Evolutionary conservation across 768 basidiomycete species (phyloP).

Genomic region (Serendipita sp.): DNA sequence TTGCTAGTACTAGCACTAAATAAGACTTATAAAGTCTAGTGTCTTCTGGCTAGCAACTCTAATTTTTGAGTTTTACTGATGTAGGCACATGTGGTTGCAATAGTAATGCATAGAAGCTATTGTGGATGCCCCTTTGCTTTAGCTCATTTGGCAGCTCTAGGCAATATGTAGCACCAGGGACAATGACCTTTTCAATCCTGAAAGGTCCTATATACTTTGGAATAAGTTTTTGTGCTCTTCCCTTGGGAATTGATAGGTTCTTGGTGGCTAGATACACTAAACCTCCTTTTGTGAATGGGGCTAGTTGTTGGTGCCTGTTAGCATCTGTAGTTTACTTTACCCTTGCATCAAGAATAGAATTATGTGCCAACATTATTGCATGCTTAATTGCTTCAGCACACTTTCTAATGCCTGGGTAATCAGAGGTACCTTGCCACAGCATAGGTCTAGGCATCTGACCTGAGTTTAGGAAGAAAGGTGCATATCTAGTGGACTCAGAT

Average conservation of each 20-base stretch:
- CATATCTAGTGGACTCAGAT: conserved; percentile 11
- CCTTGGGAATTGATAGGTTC: conserved; percentile 18
- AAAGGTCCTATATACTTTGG: conserved; percentile 18
- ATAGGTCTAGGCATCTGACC: conserved; percentile 12
- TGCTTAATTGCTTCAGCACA: conserved; percentile 18
- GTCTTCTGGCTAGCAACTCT: too few relatives aligned
- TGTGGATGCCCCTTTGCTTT: conserved; percentile 16
- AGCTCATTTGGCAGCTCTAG: conserved; percentile 20
- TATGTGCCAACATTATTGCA: conserved; percentile 18
- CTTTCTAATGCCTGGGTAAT: conserved; percentile 17
- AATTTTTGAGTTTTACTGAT: too few relatives aligned
- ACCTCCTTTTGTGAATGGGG: conserved; percentile 16
- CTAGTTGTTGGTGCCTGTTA: conserved; percentile 13
- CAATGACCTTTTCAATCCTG: background rate
- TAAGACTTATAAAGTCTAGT: too few relatives aligned
- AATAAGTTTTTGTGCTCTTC: conserved; percentile 15
- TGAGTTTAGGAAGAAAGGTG: conserved; percentile 15
- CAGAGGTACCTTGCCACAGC: background rate
- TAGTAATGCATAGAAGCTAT: conserved; percentile 21
- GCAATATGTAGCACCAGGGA: conserved; percentile 15
- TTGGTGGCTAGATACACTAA: conserved; percentile 17
- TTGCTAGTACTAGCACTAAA: too few relatives aligned
- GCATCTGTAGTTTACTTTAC: conserved; percentile 21
- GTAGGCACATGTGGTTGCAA: conserved; percentile 16
- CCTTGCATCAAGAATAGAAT: conserved; percentile 16